Conservation (phyloP, 495 filamentous ascomycete species). For the Aspergillus ostianus region DNA sequence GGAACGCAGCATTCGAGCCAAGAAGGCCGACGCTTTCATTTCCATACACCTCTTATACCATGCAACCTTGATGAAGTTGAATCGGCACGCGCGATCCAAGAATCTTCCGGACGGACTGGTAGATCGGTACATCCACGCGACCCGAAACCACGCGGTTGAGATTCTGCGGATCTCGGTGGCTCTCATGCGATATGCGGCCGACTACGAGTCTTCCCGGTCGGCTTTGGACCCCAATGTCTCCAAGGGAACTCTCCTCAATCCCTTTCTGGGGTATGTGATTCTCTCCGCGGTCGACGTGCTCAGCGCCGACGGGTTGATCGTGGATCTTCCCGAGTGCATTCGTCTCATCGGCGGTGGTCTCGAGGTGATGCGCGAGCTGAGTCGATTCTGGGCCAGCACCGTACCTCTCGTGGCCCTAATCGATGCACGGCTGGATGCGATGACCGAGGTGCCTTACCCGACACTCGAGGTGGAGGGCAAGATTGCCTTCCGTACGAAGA, state of each 20-base stretch:
- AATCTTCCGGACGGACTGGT: slow-evolving; percentile 30
- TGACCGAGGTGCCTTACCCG: slow-evolving; percentile 31
- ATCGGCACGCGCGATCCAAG: slow-evolving; percentile 54
- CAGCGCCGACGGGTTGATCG: slow-evolving; percentile 34
- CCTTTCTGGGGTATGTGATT: slow-evolving; percentile 44
- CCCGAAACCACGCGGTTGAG: slow-evolving; percentile 42
- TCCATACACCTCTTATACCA: slow-evolving; percentile 63
- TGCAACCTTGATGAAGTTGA: slow-evolving; percentile 57
- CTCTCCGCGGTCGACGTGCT: slow-evolving; percentile 49
- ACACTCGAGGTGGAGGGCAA: slow-evolving; percentile 26
- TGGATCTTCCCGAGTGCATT: slow-evolving; percentile 42
- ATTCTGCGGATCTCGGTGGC: slow-evolving; percentile 36
- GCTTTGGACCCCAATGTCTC: slow-evolving; percentile 14
- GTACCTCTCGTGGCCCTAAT: slow-evolving; percentile 28
- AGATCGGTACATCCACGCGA: slow-evolving; percentile 36
- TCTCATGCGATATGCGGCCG: slow-evolving; percentile 25
- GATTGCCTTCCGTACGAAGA: slow-evolving; percentile 32
- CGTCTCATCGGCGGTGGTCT: slow-evolving; percentile 45
- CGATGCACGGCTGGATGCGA: slow-evolving; percentile 28
- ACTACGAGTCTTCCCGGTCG: slow-evolving; percentile 22
- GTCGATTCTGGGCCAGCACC: slow-evolving; percentile 34
- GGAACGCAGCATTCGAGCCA: slow-evolving; percentile 41
- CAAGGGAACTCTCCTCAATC: slow-evolving; percentile 32
- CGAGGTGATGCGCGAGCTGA: slow-evolving; percentile 33
- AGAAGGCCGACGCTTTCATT: slow-evolving; percentile 53